phyloP scores from a whole-genome alignment of 371 early-diverging fungal genomes.

The Chytridiales sp. region DNA sequence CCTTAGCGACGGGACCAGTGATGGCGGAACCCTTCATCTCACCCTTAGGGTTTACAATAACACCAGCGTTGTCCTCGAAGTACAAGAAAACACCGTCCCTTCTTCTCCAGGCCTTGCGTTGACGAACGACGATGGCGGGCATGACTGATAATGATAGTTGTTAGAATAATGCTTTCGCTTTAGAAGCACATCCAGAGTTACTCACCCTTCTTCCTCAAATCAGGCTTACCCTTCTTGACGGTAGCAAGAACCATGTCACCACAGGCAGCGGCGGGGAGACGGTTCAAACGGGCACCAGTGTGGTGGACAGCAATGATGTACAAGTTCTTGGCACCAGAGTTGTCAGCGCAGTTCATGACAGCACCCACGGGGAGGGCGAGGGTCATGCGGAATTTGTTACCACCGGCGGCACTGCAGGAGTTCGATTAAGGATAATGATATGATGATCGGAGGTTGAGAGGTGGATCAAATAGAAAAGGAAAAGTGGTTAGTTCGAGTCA shows the following conservation, averaged over 20 bases:
- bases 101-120: conserved; percentile 99
- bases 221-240: conserved; percentile 99
- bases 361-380: conserved; percentile 99
- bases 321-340: conserved; percentile 99
- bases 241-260: conserved; percentile 99
- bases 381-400: conserved; percentile 98
- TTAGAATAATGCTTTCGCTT: background rate
- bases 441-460: too few relatives aligned
- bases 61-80: conserved; percentile 91
- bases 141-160: conserved; percentile 65
- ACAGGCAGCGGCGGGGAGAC: conserved; percentile 98
- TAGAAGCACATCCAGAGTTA: conserved; percentile 2
- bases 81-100: conserved; percentile 97
- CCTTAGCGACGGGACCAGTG: conserved; percentile 99
- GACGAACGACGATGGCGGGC: conserved; percentile 99
- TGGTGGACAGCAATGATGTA: conserved; percentile 99
- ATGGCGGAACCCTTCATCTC: conserved; percentile 99
- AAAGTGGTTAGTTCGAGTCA: too few relatives aligned
- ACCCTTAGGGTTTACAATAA: conserved; percentile 99
- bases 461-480: too few relatives aligned
- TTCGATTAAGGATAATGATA: too few relatives aligned
- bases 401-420: conserved; percentile 51
- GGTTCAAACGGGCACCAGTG: conserved; percentile 96
- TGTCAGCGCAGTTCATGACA: conserved; percentile 99
- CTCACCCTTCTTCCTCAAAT: conserved; percentile 98